A percentile compares a stretch with the other conserved stretches of the same genome.
These are phyloP conservation scores for Rhodotorula diobovata DNA, from an alignment of 768 basidiomycete species.

Conservation along the genomic window DNA sequence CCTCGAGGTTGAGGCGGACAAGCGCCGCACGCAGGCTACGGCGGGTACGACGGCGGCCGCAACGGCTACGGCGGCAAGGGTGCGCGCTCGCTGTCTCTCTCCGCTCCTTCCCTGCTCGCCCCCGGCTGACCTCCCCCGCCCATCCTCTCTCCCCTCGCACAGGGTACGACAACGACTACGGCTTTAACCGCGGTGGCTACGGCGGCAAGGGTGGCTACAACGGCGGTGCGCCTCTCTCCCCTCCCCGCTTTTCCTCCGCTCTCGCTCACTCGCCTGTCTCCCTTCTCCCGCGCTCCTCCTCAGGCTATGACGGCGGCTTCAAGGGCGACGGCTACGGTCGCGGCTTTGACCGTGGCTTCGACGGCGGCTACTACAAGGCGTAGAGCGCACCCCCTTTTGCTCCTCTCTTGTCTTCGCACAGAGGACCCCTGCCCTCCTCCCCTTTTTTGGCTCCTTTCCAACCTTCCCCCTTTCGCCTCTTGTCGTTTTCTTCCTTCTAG, in stretches of 20 bases:
- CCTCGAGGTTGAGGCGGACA: no score
- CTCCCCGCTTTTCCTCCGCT: not conserved
- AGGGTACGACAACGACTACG: not conserved
- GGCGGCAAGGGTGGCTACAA: not conserved
- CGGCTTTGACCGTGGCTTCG: not conserved
- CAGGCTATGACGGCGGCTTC: not conserved
- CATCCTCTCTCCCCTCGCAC: not conserved
- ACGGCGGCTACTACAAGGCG: no score
- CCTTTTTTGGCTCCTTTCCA: no score
- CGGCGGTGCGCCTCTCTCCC: not conserved
- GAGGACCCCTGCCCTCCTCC: no score
- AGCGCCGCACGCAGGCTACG: no score
- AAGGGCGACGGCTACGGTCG: not conserved
- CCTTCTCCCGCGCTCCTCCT: not conserved
- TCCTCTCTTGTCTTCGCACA: no score
- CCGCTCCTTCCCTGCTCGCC: not conserved
- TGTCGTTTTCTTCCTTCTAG: no score
- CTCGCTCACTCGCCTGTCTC: not conserved
- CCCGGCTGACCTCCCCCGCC: no score
- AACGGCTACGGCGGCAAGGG: not conserved
- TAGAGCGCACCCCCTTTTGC: no score
- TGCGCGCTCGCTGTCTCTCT: not conserved
- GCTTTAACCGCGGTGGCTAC: no score
- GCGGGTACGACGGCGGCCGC: no score
- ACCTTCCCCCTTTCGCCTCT: no score